Conservation (phyloP, 768 basidiomycete genomes). For the Sporobolomyces pararoseus region DNA sequence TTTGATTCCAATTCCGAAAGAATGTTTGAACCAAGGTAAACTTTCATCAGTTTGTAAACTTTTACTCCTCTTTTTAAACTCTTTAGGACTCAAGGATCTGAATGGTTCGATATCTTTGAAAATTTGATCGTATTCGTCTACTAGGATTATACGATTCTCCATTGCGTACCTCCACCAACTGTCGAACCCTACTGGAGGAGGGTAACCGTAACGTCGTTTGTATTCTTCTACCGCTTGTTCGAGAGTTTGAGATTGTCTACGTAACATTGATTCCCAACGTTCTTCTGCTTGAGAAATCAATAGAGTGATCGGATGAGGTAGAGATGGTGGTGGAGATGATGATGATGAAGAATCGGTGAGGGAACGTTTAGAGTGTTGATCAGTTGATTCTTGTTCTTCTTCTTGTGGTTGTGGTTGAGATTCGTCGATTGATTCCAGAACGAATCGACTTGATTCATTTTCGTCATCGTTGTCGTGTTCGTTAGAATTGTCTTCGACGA, state of each 20-base stretch:
- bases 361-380: no score
- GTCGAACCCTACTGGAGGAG: conserved; percentile 85
- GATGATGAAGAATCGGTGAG: no score
- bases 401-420: no score
- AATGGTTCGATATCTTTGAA: conserved; percentile 53
- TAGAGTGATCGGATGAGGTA: conserved; percentile 54
- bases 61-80: conserved; percentile 27
- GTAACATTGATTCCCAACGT: conserved; percentile 57
- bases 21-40: conserved; percentile 23
- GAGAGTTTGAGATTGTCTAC: conserved; percentile 72
- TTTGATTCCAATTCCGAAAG: conserved; percentile 15
- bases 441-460: not conserved
- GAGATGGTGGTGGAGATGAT: no score
- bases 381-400: not conserved
- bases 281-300: conserved; percentile 51
- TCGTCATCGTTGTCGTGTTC: not conserved
- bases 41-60: conserved; percentile 18
- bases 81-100: conserved; percentile 49
- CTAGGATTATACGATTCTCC: conserved; percentile 67
- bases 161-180: conserved; percentile 55
- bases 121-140: conserved; percentile 69
- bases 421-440: not conserved
- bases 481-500: not conserved
- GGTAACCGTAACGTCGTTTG: conserved; percentile 64
- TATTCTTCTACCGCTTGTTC: conserved; percentile 77